A percentile compares a stretch with the other conserved stretches of the same genome.
phyloP scores from a whole-genome alignment of 2,329 filamentous ascomycete genomes.

The Pseudogymnoascus destructans region DNA sequence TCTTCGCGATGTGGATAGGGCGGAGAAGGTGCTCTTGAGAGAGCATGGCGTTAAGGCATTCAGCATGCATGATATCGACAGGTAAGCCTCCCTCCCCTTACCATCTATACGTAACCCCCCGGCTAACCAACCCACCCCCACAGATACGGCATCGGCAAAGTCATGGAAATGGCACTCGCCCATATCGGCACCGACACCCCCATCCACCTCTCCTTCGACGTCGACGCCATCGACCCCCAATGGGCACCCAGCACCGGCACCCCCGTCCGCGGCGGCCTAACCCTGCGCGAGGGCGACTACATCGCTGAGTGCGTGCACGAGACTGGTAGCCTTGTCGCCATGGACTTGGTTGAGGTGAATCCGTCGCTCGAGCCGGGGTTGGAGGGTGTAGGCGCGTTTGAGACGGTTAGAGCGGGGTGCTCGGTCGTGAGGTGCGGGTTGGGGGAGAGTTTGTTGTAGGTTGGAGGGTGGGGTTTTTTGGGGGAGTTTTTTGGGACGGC shows the following conservation, averaged over 20 bases:
- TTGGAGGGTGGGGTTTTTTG: neutral
- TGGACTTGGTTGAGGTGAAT: constrained; percentile 77
- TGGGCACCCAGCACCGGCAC: constrained; percentile 95
- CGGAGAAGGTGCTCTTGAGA: constrained; percentile 81
- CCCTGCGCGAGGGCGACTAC: constrained; percentile 88
- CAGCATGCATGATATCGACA: constrained; percentile 96
- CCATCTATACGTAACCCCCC: neutral
- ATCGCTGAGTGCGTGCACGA: constrained; percentile 82
- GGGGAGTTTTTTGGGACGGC: neutral
- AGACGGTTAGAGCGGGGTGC: constrained; percentile 83
- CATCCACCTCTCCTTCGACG: constrained; percentile 94
- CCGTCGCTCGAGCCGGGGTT: constrained; percentile 49
- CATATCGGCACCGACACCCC: constrained; percentile 91
- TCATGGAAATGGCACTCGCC: constrained; percentile 96
- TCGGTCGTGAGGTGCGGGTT: constrained; percentile 84
- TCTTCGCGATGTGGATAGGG: constrained; percentile 80
- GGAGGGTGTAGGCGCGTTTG: constrained; percentile 51
- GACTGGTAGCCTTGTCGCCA: constrained; percentile 63
- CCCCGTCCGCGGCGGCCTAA: constrained; percentile 83
- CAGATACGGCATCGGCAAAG: constrained; percentile 82
- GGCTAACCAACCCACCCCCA: constrained; percentile 9
- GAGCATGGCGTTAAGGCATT: constrained; percentile 91
- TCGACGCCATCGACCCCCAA: constrained; percentile 89
- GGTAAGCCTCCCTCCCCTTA: constrained; percentile 35
- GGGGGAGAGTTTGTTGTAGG: constrained; percentile 75